A percentile compares a stretch with the other conserved stretches of the same genome.
phyloP scores from a whole-genome alignment of 2,329 filamentous ascomycete species.

The Ambrosiella cleistominuta region DNA sequence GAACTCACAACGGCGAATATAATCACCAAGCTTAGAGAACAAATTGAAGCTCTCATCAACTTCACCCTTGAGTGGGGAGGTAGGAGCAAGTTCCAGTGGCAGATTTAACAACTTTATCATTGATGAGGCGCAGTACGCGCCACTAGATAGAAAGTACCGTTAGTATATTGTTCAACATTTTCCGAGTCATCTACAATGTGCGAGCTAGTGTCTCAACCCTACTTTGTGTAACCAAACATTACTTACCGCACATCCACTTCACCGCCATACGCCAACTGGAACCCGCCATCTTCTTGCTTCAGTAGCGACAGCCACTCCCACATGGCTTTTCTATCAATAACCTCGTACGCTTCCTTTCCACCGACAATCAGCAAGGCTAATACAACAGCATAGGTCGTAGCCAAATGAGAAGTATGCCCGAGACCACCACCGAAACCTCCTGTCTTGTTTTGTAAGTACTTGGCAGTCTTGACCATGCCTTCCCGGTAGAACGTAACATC shows the following conservation, averaged over 20 bases:
- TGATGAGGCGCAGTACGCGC: conserved; percentile 80
- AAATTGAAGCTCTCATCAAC: conserved; percentile 10
- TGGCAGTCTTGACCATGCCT: conserved; percentile 55
- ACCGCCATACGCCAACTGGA: conserved; percentile 67
- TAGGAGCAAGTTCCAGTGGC: conserved; percentile 48
- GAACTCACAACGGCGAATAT: conserved; percentile 59
- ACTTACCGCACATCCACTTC: conserved; percentile 79
- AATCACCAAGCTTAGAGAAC: conserved; percentile 42
- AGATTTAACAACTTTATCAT: conserved; percentile 69
- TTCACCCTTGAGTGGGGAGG: conserved; percentile 6
- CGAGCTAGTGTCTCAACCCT: conserved; percentile 2
- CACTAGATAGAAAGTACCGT: conserved; percentile 20
- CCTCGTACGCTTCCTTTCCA: conserved; percentile 51
- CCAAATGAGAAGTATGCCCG: conserved; percentile 75
- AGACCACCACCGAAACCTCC: conserved; percentile 92
- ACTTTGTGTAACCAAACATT: not conserved
- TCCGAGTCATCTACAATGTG: not conserved
- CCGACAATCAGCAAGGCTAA: conserved; percentile 66
- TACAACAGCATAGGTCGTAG: conserved; percentile 71
- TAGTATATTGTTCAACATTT: not conserved
- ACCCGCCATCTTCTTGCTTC: conserved; percentile 80
- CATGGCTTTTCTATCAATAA: conserved; percentile 68
- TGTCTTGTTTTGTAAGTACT: conserved; percentile 60
- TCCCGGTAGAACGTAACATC: conserved; percentile 51
- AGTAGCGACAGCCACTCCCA: conserved; percentile 79